Conservation (phyloP, 805 yeast species). For the Maudiozyma barnettii region DNA sequence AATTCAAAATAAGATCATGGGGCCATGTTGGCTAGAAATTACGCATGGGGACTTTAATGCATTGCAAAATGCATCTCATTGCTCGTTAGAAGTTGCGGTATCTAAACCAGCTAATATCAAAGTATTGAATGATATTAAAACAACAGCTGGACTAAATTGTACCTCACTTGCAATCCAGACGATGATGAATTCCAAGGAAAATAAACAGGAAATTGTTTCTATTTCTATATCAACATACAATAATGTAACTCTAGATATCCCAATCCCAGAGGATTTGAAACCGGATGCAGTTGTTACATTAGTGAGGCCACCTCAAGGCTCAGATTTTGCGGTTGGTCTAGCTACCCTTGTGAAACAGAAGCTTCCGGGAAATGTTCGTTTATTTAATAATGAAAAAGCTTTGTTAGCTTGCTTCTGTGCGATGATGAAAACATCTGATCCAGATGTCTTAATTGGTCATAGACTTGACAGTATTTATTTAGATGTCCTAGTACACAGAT, state of each 20-base stretch:
- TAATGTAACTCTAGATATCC: conserved; percentile 64
- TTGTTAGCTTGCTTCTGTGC: conserved; percentile 69
- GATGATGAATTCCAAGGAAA: conserved; percentile 58
- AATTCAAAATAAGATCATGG: conserved; percentile 76
- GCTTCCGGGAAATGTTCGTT: conserved; percentile 36
- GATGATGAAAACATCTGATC: conserved; percentile 65
- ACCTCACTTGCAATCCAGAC: conserved; percentile 76
- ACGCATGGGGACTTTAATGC: conserved; percentile 50
- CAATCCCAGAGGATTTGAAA: conserved; percentile 49
- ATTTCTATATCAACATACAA: conserved; percentile 67
- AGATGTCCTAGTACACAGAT: conserved; percentile 72
- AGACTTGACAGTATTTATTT: conserved; percentile 68
- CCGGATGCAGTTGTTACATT: conserved; percentile 62
- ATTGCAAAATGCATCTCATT: conserved; percentile 62
- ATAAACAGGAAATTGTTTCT: conserved; percentile 80
- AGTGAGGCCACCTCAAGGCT: conserved; percentile 64
- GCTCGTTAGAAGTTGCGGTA: conserved; percentile 65
- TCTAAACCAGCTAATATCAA: conserved; percentile 37
- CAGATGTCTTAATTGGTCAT: conserved; percentile 88
- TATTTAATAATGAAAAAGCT: conserved; percentile 65
- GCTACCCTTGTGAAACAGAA: conserved; percentile 48
- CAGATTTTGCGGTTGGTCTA: conserved; percentile 70
- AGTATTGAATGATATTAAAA: conserved; percentile 37
- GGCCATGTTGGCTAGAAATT: conserved; percentile 93
- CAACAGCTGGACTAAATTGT: conserved; percentile 60